phyloP scores from a whole-genome alignment of 441 rosid genomes.

The Euphorbia celastroides region DNA sequence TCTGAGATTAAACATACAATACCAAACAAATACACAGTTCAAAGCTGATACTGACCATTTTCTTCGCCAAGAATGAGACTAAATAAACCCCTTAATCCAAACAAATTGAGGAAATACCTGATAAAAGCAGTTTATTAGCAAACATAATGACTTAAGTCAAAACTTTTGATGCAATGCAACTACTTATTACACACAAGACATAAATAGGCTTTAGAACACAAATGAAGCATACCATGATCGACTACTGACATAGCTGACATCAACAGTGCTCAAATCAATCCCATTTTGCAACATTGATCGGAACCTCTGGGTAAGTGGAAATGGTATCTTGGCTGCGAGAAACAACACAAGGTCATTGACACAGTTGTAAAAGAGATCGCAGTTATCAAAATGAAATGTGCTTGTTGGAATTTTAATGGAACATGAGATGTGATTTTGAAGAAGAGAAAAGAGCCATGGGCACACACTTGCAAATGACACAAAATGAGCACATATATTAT shows the following conservation, averaged over 20 bases:
- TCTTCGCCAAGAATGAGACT: slow-evolving; percentile 97
- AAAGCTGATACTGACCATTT: slow-evolving; percentile 58
- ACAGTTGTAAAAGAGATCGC: not conserved
- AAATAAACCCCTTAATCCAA: slow-evolving; percentile 93
- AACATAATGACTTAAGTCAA: slow-evolving; percentile 12
- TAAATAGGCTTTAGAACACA: slow-evolving; percentile 2
- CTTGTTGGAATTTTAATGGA: too few species aligned
- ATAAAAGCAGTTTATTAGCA: slow-evolving; percentile 22
- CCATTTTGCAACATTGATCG: slow-evolving; percentile 98
- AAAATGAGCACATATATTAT: too few species aligned
- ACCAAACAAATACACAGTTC: slow-evolving; percentile 3
- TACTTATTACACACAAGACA: not conserved
- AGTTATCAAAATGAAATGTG: slow-evolving; percentile 1
- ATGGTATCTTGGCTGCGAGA: slow-evolving; percentile 85
- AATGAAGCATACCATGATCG: slow-evolving; percentile 72
- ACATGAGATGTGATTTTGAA: too few species aligned
- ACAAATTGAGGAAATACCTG: slow-evolving; percentile 97
- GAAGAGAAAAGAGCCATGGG: too few species aligned
- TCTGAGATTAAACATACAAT: not conserved
- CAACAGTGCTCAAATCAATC: slow-evolving; percentile 95
- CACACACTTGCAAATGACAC: too few species aligned
- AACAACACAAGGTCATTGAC: slow-evolving; percentile 2
- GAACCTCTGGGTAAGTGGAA: slow-evolving; percentile 95
- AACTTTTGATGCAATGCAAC: slow-evolving; percentile 15
- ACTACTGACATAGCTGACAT: slow-evolving; percentile 97